Evolutionary conservation across 1,284 basidiomycete genomes (phyloP).

Genomic region (Cutaneotrichosporon arboriforme): DNA sequence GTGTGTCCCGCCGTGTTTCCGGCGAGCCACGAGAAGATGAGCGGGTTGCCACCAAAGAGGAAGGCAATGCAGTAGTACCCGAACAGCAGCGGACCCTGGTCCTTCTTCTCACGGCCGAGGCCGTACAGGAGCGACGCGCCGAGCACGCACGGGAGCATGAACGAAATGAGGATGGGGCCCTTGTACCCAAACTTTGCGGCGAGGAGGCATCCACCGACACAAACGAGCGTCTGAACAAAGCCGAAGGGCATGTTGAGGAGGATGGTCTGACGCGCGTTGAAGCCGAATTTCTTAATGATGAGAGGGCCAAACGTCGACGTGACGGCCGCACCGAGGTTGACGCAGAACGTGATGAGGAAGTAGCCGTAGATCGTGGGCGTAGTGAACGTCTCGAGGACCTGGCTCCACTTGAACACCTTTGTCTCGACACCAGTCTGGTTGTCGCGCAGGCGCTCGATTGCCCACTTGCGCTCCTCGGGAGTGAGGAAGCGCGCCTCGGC

Average conservation of each 20-base stretch:
- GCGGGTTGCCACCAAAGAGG: conserved; percentile 37
- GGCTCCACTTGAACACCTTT: conserved; percentile 37
- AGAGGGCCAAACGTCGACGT: conserved; percentile 38
- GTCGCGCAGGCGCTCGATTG: conserved; percentile 43
- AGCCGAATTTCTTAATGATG: conserved; percentile 39
- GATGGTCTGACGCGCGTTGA: conserved; percentile 29
- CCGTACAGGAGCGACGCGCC: conserved; percentile 37
- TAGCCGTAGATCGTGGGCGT: conserved; percentile 32
- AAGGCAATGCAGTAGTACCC: conserved; percentile 29
- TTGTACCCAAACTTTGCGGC: conserved; percentile 25
- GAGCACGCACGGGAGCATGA: conserved; percentile 33
- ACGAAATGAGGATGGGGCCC: conserved; percentile 22
- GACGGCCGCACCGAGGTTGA: conserved; percentile 29
- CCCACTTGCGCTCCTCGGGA: conserved; percentile 32
- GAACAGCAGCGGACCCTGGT: conserved; percentile 13
- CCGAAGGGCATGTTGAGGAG: conserved; percentile 45
- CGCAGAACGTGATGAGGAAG: conserved; percentile 29
- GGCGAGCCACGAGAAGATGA: conserved; percentile 28
- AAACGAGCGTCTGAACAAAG: conserved; percentile 25
- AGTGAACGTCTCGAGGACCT: conserved; percentile 34
- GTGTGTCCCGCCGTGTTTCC: conserved; percentile 32
- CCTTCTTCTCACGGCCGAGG: conserved; percentile 13
- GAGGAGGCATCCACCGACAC: conserved; percentile 20
- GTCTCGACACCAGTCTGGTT: conserved; percentile 40
- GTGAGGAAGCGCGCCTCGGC: conserved; percentile 38